phyloP scores from a whole-genome alignment of 306 rosid genomes.

The Trifolium repens region DNA sequence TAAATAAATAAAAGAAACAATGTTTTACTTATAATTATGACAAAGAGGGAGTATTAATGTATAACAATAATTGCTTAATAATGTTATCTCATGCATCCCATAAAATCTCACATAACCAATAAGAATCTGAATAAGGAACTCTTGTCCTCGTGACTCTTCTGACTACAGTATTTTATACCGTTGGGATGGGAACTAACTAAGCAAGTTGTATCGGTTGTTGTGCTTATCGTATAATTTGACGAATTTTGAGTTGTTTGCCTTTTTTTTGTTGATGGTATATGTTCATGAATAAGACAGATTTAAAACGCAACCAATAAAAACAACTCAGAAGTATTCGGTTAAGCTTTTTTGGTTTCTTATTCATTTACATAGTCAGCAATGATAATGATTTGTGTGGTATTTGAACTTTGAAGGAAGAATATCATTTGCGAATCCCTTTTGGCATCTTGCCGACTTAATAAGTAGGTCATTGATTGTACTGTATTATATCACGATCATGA shows the following conservation, averaged over 20 bases:
- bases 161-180: slow-evolving; percentile 7
- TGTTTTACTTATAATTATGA: too few species aligned
- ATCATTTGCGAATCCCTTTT: neutral
- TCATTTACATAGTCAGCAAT: slow-evolving; percentile 5
- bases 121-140: slow-evolving; percentile 11
- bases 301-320: slow-evolving; percentile 17
- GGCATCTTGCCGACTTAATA: neutral
- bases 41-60: neutral
- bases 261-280: slow-evolving; percentile 5
- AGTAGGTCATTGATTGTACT: neutral
- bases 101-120: slow-evolving; percentile 12
- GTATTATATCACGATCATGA: neutral
- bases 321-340: slow-evolving; percentile 29
- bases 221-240: slow-evolving; percentile 33
- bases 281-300: slow-evolving; percentile 26
- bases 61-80: slow-evolving; percentile 5
- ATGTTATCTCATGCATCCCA: neutral
- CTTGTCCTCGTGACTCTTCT: slow-evolving; percentile 14
- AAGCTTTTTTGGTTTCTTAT: neutral
- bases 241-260: slow-evolving; percentile 7
- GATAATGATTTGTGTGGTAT: slow-evolving; percentile 28
- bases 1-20: too few species aligned
- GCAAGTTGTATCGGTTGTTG: slow-evolving; percentile 10
- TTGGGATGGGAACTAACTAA: slow-evolving; percentile 13
- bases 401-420: slow-evolving; percentile 13